Base-by-base conservation (phyloP, 1,284 basidiomycete genomes). In the Austroboletus olivaceoglutinosus region DNA sequence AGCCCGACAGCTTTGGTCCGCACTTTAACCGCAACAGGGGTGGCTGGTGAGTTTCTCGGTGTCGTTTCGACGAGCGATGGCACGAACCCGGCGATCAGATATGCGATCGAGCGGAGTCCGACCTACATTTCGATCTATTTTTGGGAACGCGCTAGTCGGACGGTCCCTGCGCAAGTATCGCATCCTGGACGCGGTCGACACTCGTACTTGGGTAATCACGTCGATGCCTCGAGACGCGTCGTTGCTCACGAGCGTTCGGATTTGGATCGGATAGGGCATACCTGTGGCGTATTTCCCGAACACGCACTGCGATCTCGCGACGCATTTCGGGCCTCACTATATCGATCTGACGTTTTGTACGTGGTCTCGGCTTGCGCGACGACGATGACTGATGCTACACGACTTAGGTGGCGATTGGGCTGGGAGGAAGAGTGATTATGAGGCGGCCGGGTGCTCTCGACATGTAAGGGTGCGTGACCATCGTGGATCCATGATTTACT, bases 21-120 rank as follows among this genome's bases (percentile, higher is more conserved):
- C 51, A 58, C 9, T 84, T 86, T 69, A 85, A 89, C 61, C 55
- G 53, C 25, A 73, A 74, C 41, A 81, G 81, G 19, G 85, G 85
- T 27, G 82, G 83, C 51, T 56, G 53, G 53, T 36, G 47, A 27
- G 47, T 37, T 16, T 29, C 15, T 11, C n/a, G 16, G 25, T 23
- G n/a, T 42, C 15, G 23, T n/a, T 18, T 10, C 9, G 2, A n/a
- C 7, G 41, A 19, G 11, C 16, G 16, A 18, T 16, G 9, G 19
- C 38, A 27, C n/a, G 23, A 21, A 25, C 43, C 39, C 11, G n/a
- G n/a, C n/a, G 23, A 22, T 21, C 30, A 61, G 59, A 60, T 64
- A 62, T 42, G 58, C 39, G 7, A 52, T 64, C 27, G 62, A 61
- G 36, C 50, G 58, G 12, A 53, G 47, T 13, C 21, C 47, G 9